phyloP scores from a whole-genome alignment of 192 early-diverging fungal species.

The Linnemannia hyalina region DNA sequence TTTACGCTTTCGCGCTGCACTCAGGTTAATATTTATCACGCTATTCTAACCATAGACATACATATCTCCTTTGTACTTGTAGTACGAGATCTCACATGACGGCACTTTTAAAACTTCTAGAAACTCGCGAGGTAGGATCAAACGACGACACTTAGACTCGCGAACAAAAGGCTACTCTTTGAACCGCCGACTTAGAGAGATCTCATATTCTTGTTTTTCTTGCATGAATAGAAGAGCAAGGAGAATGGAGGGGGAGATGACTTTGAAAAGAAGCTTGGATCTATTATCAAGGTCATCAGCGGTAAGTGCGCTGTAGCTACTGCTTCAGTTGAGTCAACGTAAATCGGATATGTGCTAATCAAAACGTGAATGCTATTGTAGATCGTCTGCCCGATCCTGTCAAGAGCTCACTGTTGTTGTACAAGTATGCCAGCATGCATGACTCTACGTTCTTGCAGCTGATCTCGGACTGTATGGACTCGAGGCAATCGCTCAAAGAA shows the following conservation, averaged over 20 bases:
- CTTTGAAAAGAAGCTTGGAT: constrained; percentile 63
- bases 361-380: constrained; percentile 5
- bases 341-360: neutral
- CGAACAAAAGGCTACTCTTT: neutral
- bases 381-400: constrained; percentile 74
- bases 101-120: constrained; percentile 72
- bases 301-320: constrained; percentile 45
- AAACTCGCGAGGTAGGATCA: constrained; percentile 65
- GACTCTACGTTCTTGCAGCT: constrained; percentile 76
- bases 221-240: constrained; percentile 16
- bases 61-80: neutral
- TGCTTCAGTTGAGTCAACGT: neutral
- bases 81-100: constrained; percentile 72
- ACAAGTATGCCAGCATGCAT: constrained; percentile 78
- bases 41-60: neutral
- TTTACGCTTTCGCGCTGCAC: neutral
- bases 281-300: constrained; percentile 67
- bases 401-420: constrained; percentile 71
- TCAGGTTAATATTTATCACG: neutral
- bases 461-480: constrained; percentile 80
- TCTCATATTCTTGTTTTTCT: neutral
- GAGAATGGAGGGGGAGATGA: constrained; percentile 55
- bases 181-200: neutral
- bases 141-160: neutral
- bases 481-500: constrained; percentile 74